Evolutionary conservation across 352 stramenopile genomes (phyloP).

Genomic region (Globisporangium viniferum): DNA sequence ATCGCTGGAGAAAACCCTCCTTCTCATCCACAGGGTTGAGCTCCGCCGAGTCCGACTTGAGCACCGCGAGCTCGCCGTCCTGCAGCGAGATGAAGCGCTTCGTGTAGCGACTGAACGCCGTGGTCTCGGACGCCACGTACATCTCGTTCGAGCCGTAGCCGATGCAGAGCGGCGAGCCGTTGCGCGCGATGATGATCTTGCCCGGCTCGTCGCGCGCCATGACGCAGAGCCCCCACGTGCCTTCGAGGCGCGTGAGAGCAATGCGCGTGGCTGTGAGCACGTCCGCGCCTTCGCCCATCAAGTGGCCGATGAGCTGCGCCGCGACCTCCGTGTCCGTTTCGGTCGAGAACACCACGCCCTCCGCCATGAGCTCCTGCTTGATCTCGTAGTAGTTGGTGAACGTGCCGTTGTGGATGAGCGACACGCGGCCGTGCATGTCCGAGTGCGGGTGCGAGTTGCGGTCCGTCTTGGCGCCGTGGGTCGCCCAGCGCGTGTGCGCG

Average conservation of each 20-base stretch:
- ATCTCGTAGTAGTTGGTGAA: slow-evolving; percentile 97
- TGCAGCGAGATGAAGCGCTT: slow-evolving; percentile 98
- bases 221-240: slow-evolving; percentile 96
- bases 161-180: slow-evolving; percentile 94
- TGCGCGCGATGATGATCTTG: slow-evolving; percentile 97
- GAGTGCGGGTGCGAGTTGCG: slow-evolving; percentile 98
- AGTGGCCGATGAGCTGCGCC: slow-evolving; percentile 94
- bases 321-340: slow-evolving; percentile 99
- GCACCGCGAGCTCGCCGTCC: slow-evolving; percentile 94
- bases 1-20: slow-evolving; percentile 75
- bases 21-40: slow-evolving; percentile 88
- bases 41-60: slow-evolving; percentile 91
- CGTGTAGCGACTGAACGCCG: slow-evolving; percentile 92
- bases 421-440: slow-evolving; percentile 91
- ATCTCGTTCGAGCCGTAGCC: slow-evolving; percentile 91
- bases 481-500: slow-evolving; percentile 99
- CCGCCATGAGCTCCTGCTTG: slow-evolving; percentile 81
- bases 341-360: slow-evolving; percentile 92
- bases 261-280: slow-evolving; percentile 88
- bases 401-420: slow-evolving; percentile 99
- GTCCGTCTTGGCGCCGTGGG: slow-evolving; percentile 97
- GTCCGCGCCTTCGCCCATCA: slow-evolving; percentile 84
- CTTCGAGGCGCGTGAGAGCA: slow-evolving; percentile 90
- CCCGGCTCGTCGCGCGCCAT: slow-evolving; percentile 90
- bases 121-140: slow-evolving; percentile 96